phyloP scores from a whole-genome alignment of 495 filamentous ascomycete species.

The Lasiosphaeria hispida region DNA sequence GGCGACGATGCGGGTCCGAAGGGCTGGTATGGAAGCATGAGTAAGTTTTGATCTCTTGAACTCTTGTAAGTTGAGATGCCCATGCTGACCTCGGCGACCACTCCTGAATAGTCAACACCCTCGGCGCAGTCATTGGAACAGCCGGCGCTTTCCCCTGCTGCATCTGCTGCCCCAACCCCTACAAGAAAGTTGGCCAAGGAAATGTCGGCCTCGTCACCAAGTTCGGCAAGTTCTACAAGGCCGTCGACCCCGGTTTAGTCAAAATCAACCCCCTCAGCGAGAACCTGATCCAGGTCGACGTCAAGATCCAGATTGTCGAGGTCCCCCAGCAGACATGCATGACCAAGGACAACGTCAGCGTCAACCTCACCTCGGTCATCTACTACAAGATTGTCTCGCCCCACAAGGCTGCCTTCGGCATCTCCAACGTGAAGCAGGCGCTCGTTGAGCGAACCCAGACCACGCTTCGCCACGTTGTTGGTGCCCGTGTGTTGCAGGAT shows the following conservation, averaged over 20 bases:
- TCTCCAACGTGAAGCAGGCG: constrained; percentile 88
- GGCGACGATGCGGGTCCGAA: constrained; percentile 69
- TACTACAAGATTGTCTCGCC: constrained; percentile 97
- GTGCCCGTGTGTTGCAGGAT: constrained; percentile 93
- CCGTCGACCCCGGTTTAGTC: constrained; percentile 94
- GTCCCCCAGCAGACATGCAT: constrained; percentile 97
- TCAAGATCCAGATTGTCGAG: constrained; percentile 98
- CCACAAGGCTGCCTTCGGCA: constrained; percentile 97
- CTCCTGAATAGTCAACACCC: constrained; percentile 58
- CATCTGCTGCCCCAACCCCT: constrained; percentile 90
- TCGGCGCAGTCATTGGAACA: constrained; percentile 76
- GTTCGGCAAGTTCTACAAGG: constrained; percentile 94
- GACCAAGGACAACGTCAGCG: constrained; percentile 98
- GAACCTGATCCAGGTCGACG: constrained; percentile 84
- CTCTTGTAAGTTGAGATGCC: not conserved
- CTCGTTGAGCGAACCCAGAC: constrained; percentile 98
- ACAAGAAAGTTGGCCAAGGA: constrained; percentile 89
- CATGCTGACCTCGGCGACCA: not conserved
- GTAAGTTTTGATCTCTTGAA: constrained; percentile 47
- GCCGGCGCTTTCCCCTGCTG: constrained; percentile 91
- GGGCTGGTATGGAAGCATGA: constrained; percentile 90
- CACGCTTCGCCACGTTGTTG: constrained; percentile 94
- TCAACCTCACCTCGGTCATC: constrained; percentile 93
- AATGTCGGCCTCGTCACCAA: constrained; percentile 93
- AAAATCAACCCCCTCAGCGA: constrained; percentile 98